Evolutionary conservation across 1,139 yeast genomes (phyloP).

Genomic region (Scheffersomyces quercinus): DNA sequence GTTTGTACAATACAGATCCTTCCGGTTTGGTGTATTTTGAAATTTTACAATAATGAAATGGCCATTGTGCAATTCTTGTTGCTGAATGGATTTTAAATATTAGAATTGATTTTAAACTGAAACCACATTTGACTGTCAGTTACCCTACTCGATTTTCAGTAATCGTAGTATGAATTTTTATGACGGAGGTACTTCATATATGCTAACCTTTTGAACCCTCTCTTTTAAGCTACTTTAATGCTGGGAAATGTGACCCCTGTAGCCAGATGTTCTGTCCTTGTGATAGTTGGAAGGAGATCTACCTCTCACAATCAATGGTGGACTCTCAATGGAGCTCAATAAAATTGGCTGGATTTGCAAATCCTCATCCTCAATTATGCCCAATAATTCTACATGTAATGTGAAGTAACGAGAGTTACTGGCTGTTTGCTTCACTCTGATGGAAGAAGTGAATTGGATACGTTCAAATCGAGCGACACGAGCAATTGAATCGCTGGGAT

Average conservation of each 20-base stretch:
- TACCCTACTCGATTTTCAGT: slow-evolving; percentile 1
- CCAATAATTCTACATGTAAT: slow-evolving; percentile 57
- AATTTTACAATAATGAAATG: too few species aligned
- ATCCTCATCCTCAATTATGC: slow-evolving; percentile 42
- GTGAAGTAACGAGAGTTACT: slow-evolving; percentile 51
- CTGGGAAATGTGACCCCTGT: slow-evolving; percentile 23
- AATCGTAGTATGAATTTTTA: background rate
- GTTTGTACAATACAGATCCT: too few species aligned
- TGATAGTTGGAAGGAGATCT: slow-evolving; percentile 67
- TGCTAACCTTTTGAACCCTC: too few species aligned
- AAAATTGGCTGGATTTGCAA: slow-evolving; percentile 41
- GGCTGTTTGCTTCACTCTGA: slow-evolving; percentile 51
- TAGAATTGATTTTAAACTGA: too few species aligned
- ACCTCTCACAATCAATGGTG: slow-evolving; percentile 66
- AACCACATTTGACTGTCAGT: too few species aligned
- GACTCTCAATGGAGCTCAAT: slow-evolving; percentile 51
- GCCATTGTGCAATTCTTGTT: too few species aligned
- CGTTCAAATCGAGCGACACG: slow-evolving; percentile 69
- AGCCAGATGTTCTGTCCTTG: slow-evolving; percentile 41
- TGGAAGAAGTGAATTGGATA: slow-evolving; percentile 65
- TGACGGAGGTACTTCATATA: slow-evolving; percentile 1
- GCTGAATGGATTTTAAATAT: too few species aligned
- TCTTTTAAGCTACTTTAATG: too few species aligned
- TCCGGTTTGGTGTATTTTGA: too few species aligned
- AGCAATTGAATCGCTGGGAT: slow-evolving; percentile 49